A percentile compares a stretch with the other conserved stretches of the same genome.
Evolutionary conservation across 2,329 filamentous ascomycete genomes (phyloP).

Genomic region (Emergomyces orientalis): DNA sequence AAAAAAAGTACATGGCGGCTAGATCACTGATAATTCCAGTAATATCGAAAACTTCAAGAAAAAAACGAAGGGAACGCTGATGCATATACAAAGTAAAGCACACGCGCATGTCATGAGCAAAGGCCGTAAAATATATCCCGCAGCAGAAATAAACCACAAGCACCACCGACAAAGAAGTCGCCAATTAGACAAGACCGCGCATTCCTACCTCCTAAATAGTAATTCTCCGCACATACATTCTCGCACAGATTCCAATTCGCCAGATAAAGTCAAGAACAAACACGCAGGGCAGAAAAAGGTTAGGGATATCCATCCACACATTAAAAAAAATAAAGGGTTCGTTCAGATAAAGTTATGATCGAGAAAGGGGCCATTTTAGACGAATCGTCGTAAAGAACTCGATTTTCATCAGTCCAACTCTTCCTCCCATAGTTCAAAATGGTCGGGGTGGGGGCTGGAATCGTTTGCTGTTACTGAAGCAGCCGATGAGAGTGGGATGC

Average conservation of each 20-base stretch:
- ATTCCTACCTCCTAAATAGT: neutral
- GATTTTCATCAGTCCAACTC: neutral
- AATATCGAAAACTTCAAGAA: neutral
- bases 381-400: neutral
- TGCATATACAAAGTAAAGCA: neutral
- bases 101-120: neutral
- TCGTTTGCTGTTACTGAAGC: constrained; percentile 13
- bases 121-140: neutral
- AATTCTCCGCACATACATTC: neutral
- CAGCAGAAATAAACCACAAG: neutral
- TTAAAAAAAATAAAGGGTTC: neutral
- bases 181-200: neutral
- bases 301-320: neutral
- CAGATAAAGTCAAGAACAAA: neutral
- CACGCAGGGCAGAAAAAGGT: neutral
- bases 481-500: constrained; percentile 35
- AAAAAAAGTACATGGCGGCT: neutral
- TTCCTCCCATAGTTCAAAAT: constrained; percentile 3
- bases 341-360: neutral
- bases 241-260: neutral
- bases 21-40: neutral
- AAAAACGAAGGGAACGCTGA: neutral
- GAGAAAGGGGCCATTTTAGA: neutral
- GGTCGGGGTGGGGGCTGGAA: constrained; percentile 14
- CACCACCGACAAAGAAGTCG: neutral